A percentile compares a stretch with the other conserved stretches of the same genome.
phyloP scores from a whole-genome alignment of 176 grass and related monocot species.

The Panicum miliaceum region DNA sequence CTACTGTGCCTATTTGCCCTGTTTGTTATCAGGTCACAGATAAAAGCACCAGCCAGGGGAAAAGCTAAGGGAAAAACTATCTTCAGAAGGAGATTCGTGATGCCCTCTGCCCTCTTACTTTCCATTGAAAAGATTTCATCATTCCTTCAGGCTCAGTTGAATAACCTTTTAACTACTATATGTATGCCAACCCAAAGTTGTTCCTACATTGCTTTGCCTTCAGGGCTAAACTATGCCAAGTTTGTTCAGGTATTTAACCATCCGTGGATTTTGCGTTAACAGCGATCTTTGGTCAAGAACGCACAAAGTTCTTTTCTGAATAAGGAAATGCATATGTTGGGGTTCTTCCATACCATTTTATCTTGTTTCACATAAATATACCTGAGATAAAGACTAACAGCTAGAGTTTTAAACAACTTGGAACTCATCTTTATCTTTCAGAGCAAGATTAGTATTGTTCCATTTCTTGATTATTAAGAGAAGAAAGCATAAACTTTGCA shows the following conservation, averaged over 20 bases:
- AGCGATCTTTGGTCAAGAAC: slow-evolving; percentile 14
- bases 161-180: slow-evolving; percentile 44
- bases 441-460: slow-evolving; percentile 43
- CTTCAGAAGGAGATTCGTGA: slow-evolving; percentile 75
- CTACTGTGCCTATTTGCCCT: slow-evolving; percentile 41
- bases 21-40: slow-evolving; percentile 59
- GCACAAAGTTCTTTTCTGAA: background rate
- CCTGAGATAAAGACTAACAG: background rate
- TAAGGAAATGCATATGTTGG: slow-evolving; percentile 18
- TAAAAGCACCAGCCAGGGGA: slow-evolving; percentile 67
- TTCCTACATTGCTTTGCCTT: slow-evolving; percentile 80
- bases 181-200: slow-evolving; percentile 15
- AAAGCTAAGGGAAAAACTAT: slow-evolving; percentile 61
- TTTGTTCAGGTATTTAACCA: slow-evolving; percentile 37
- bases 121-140: slow-evolving; percentile 61
- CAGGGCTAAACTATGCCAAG: slow-evolving; percentile 54
- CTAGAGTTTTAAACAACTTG: background rate
- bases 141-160: slow-evolving; percentile 42
- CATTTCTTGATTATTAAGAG: slow-evolving; percentile 42
- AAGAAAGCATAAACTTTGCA: slow-evolving; percentile 53
- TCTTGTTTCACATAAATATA: slow-evolving; percentile 1
- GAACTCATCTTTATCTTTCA: slow-evolving; percentile 38
- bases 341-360: background rate
- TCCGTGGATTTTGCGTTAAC: background rate
- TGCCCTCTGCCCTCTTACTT: slow-evolving; percentile 54